Evolutionary conservation across 225 moss, liverwort and hornwort genomes (phyloP).

Genomic region (Ulota crispa): DNA sequence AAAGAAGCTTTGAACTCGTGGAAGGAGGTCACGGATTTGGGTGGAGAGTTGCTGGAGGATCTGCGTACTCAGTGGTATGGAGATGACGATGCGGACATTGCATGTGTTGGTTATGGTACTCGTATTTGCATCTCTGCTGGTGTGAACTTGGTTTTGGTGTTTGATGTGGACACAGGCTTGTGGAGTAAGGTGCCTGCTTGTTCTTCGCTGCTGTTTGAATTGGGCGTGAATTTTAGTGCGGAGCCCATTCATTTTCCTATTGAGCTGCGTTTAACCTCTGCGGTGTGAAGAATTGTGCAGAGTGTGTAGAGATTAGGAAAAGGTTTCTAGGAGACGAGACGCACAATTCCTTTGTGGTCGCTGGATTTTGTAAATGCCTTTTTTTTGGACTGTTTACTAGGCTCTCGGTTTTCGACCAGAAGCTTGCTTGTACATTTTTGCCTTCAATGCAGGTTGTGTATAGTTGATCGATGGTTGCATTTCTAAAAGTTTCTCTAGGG

Average conservation of each 20-base stretch:
- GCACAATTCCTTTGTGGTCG: background rate
- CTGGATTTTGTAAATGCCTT: slow-evolving; percentile 18
- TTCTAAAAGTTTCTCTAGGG: no score
- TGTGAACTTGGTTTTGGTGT: slow-evolving; percentile 44
- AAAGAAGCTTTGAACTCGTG: slow-evolving; percentile 17
- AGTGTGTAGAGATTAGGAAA: slow-evolving; percentile 1
- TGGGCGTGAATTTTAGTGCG: slow-evolving; percentile 35
- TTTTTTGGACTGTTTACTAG: background rate
- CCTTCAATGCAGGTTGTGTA: background rate
- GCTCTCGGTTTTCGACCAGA: background rate
- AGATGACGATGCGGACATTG: slow-evolving; percentile 38
- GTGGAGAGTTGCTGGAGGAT: slow-evolving; percentile 46
- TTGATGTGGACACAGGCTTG: slow-evolving; percentile 16
- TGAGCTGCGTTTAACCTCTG: slow-evolving; percentile 35
- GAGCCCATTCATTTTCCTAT: slow-evolving; percentile 57
- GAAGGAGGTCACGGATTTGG: slow-evolving; percentile 43
- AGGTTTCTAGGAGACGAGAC: background rate
- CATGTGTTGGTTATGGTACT: slow-evolving; percentile 38
- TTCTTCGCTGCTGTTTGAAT: slow-evolving; percentile 24
- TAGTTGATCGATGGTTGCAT: background rate
- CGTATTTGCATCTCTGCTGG: slow-evolving; percentile 55
- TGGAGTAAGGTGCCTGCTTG: slow-evolving; percentile 49
- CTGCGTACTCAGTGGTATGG: slow-evolving; percentile 42
- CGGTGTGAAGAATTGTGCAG: slow-evolving; percentile 24
- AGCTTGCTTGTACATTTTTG: background rate